Percentiles rank a stretch among this genome's conserved stretches.
These are phyloP conservation scores for Alternaria infectoria DNA, from an alignment of 2,329 filamentous ascomycete species.

Conservation along the genomic window DNA sequence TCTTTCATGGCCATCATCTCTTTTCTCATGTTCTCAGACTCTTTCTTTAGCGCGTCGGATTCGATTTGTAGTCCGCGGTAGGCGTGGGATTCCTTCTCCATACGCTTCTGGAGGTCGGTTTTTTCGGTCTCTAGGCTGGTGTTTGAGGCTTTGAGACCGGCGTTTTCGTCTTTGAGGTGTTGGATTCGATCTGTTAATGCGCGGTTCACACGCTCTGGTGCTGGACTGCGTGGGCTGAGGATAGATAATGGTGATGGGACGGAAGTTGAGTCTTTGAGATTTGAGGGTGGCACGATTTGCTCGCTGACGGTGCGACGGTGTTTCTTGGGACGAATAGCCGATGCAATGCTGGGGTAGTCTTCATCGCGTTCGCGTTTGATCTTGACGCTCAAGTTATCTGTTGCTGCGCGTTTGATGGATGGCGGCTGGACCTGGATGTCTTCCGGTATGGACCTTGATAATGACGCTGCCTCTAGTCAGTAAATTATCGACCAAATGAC, in stretches of 20 bases:
- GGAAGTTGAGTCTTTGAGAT: slow-evolving; percentile 15
- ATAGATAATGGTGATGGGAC: slow-evolving; percentile 2
- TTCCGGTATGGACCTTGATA: slow-evolving; percentile 10
- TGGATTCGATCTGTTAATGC: slow-evolving; percentile 28
- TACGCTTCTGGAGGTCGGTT: slow-evolving; percentile 11
- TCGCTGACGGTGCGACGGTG: slow-evolving; percentile 27
- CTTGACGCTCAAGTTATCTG: slow-evolving; percentile 22
- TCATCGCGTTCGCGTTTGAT: slow-evolving; percentile 36
- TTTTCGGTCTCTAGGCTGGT: slow-evolving; percentile 12
- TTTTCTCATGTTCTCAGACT: slow-evolving; percentile 2
- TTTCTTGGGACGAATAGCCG: slow-evolving; percentile 19
- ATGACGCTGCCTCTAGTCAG: slow-evolving; percentile 13
- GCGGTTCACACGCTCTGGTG: slow-evolving; percentile 25
- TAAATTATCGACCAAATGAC: slow-evolving; percentile 13
- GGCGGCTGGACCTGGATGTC: slow-evolving; percentile 9
- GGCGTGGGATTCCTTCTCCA: slow-evolving; percentile 12
- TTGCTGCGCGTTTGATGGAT: slow-evolving; percentile 26
- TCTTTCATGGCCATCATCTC: slow-evolving; percentile 19
- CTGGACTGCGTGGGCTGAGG: slow-evolving; percentile 22
- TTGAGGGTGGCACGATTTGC: slow-evolving; percentile 21
- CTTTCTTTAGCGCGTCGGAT: slow-evolving; percentile 10
- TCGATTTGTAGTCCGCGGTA: slow-evolving; percentile 11
- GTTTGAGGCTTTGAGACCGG: slow-evolving; percentile 15
- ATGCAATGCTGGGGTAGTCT: slow-evolving; percentile 15
- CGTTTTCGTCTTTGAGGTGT: slow-evolving; percentile 26